phyloP scores from a whole-genome alignment of 2,329 filamentous ascomycete genomes.

The Nothopassalora personata region DNA sequence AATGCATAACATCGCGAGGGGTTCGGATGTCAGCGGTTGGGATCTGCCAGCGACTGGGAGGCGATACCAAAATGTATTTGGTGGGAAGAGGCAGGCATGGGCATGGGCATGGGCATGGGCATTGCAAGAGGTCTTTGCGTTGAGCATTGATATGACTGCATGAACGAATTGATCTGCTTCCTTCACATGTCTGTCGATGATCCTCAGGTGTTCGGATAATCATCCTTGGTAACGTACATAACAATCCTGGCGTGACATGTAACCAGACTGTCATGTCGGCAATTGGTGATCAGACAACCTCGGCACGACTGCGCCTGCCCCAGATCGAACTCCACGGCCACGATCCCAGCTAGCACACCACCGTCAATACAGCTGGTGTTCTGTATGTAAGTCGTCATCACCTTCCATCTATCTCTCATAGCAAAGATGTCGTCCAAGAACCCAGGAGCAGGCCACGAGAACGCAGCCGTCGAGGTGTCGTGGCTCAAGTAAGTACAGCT shows the following conservation, averaged over 20 bases:
- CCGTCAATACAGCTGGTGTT: neutral
- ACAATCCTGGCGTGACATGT: neutral
- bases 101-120: no score
- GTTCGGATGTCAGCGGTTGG: neutral
- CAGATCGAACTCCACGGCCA: no score
- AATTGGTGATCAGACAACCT: neutral
- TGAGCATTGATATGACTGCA: neutral
- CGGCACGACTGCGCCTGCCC: neutral
- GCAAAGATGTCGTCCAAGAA: constrained; percentile 16
- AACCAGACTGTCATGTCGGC: neutral
- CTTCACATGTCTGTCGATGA: neutral
- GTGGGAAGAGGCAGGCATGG: neutral
- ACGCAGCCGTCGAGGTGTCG: constrained; percentile 66
- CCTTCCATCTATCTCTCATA: neutral
- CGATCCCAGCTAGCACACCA: neutral
- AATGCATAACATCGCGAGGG: neutral
- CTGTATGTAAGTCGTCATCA: neutral
- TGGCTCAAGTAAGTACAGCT: constrained; percentile 53
- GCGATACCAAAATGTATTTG: neutral
- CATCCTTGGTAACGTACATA: neutral
- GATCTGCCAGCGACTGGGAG: neutral
- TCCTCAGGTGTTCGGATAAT: neutral
- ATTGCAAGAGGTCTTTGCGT: neutral
- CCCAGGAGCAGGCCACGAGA: constrained; percentile 69
- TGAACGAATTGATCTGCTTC: neutral